A percentile compares a stretch with the other conserved stretches of the same genome.
These are phyloP conservation scores for Pleurotus platypus DNA, from an alignment of 768 basidiomycete species.

Conservation along the genomic window DNA sequence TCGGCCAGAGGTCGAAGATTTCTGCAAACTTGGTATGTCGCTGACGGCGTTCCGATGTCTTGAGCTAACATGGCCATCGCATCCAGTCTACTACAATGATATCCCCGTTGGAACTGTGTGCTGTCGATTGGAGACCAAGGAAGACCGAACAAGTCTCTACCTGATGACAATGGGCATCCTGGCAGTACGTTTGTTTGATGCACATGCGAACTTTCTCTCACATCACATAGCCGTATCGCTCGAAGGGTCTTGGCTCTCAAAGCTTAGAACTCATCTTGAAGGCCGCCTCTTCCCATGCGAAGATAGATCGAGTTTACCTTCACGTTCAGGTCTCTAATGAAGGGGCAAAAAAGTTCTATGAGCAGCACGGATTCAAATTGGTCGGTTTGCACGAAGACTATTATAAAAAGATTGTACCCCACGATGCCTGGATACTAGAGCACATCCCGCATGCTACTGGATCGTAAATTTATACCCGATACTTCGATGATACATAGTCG, in stretches of 20 bases:
- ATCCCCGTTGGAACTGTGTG: constrained; percentile 86
- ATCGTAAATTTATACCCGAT: not conserved
- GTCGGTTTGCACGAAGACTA: constrained; percentile 65
- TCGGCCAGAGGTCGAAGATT: constrained; percentile 74
- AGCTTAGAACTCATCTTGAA: constrained; percentile 64
- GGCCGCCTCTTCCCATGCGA: constrained; percentile 55
- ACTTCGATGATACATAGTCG: too few relatives aligned
- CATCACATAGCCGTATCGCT: constrained; percentile 72
- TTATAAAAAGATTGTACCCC: constrained; percentile 86
- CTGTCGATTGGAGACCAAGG: constrained; percentile 74
- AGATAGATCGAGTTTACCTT: constrained; percentile 70
- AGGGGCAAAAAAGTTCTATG: constrained; percentile 79
- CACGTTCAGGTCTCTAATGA: constrained; percentile 86
- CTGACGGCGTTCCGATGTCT: constrained; percentile 8
- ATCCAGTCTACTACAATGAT: constrained; percentile 87
- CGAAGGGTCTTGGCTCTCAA: constrained; percentile 69
- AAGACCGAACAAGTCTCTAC: constrained; percentile 59
- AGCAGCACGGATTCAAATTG: constrained; percentile 77
- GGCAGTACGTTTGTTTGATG: constrained; percentile 52
- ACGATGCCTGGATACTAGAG: constrained; percentile 86
- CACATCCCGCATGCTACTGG: constrained; percentile 32
- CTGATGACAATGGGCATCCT: constrained; percentile 92
- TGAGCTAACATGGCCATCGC: not conserved
- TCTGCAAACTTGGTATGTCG: constrained; percentile 82
- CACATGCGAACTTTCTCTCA: constrained; percentile 13